Evolutionary conservation across 2,329 filamentous ascomycete genomes (phyloP).

Genomic region (Colletotrichum scovillei): DNA sequence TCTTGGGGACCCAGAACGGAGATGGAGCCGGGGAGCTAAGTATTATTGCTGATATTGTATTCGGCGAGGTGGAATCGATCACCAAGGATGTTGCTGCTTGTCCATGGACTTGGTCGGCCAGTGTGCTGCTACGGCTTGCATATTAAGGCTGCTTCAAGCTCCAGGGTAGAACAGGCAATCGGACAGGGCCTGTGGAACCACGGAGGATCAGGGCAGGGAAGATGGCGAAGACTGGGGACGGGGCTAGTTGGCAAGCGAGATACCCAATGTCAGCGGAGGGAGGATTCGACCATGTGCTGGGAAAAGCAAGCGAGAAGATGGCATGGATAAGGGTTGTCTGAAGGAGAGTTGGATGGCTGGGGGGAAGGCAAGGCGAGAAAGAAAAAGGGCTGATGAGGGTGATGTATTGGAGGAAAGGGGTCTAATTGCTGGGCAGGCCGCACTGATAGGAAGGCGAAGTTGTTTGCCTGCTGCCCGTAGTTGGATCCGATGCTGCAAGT

Average conservation of each 20-base stretch:
- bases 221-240: slow-evolving; percentile 33
- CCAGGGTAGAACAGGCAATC: slow-evolving; percentile 32
- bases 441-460: not conserved
- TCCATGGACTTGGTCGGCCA: slow-evolving; percentile 26
- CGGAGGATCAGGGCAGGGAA: slow-evolving; percentile 35
- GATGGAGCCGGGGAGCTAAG: slow-evolving; percentile 25
- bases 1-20: slow-evolving; percentile 26
- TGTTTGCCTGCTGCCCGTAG: not conserved
- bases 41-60: slow-evolving; percentile 33
- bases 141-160: slow-evolving; percentile 35
- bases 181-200: slow-evolving; percentile 31
- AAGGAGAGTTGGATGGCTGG: not conserved
- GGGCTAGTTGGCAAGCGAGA: slow-evolving; percentile 35
- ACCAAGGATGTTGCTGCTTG: slow-evolving; percentile 34
- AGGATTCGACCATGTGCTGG: slow-evolving; percentile 12
- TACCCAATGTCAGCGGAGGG: slow-evolving; percentile 34
- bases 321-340: not conserved
- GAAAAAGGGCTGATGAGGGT: not conserved
- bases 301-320: slow-evolving; percentile 24
- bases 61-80: slow-evolving; percentile 32
- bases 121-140: slow-evolving; percentile 30
- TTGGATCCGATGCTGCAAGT: not conserved
- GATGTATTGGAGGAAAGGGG: not conserved
- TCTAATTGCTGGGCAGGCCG: not conserved
- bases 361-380: not conserved